A percentile compares a stretch with the other conserved stretches of the same genome.
phyloP scores from a whole-genome alignment of 208 protist species.

The Trypanosoma avium region DNA sequence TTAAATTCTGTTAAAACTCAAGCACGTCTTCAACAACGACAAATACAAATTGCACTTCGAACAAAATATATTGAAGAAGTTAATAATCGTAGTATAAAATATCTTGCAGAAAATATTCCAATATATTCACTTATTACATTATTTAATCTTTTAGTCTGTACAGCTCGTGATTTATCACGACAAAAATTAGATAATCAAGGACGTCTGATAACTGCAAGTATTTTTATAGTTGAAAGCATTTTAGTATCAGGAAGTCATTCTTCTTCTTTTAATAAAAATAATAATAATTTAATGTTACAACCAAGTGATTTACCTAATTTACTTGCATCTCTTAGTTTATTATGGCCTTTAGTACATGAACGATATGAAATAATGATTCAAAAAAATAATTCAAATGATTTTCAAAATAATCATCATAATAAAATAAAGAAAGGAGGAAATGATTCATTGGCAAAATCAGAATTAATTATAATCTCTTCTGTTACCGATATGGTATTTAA shows the following conservation, averaged over 20 bases:
- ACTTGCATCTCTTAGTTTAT: conserved; percentile 32
- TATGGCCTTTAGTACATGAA: conserved; percentile 43
- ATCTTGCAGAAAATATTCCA: conserved; percentile 30
- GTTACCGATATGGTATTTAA: conserved; percentile 25
- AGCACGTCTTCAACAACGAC: conserved; percentile 68
- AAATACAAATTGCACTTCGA: conserved; percentile 65
- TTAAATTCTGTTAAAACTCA: conserved; percentile 63
- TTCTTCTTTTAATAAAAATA: background rate
- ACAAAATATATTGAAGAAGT: conserved; percentile 37
- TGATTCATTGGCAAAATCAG: conserved; percentile 22
- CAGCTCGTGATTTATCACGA: conserved; percentile 9
- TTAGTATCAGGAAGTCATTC: conserved; percentile 27
- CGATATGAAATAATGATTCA: conserved; percentile 12
- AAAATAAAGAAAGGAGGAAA: background rate
- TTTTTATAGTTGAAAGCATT: conserved; percentile 58
- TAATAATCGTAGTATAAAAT: conserved; percentile 25
- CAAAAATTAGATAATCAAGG: conserved; percentile 21
- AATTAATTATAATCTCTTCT: conserved; percentile 18
- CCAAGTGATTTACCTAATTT: conserved; percentile 20
- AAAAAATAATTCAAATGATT: background rate
- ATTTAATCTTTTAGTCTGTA: conserved; percentile 38
- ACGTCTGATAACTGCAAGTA: conserved; percentile 35
- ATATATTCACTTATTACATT: conserved; percentile 36
- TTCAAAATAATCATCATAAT: background rate
- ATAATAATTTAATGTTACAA: conserved; percentile 1